Percentiles rank a stretch among this genome's conserved stretches.
Conservation (phyloP, 495 filamentous ascomycete species). For the Penicillium flavigenum region DNA sequence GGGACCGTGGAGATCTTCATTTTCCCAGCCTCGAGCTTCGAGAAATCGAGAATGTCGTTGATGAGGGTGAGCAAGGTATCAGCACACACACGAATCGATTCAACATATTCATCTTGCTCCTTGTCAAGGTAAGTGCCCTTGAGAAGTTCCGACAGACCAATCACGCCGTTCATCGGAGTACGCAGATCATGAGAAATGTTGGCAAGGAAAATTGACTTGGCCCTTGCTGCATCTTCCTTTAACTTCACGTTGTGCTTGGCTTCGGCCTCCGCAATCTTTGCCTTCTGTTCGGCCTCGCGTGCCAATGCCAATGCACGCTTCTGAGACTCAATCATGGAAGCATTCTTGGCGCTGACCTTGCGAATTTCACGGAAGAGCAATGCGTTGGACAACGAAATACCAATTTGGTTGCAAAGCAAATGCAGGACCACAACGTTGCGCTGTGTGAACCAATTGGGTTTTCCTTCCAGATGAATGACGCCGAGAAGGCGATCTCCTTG, state of each 20-base stretch:
- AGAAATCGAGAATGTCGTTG: conserved; percentile 93
- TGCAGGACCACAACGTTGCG: conserved; percentile 82
- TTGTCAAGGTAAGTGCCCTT: conserved; percentile 72
- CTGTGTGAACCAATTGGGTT: conserved; percentile 82
- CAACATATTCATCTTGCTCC: conserved; percentile 88
- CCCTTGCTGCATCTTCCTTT: conserved; percentile 87
- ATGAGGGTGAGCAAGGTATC: conserved; percentile 90
- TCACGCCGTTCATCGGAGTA: conserved; percentile 85
- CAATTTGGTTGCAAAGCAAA: conserved; percentile 84
- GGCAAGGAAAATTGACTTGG: conserved; percentile 88
- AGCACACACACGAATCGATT: conserved; percentile 86
- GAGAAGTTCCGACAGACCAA: conserved; percentile 84
- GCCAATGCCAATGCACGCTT: conserved; percentile 78
- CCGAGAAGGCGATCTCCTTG: conserved; percentile 77
- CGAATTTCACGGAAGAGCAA: conserved; percentile 77
- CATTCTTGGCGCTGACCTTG: conserved; percentile 77
- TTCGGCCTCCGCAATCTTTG: conserved; percentile 76
- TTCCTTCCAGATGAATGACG: conserved; percentile 81
- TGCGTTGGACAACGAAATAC: conserved; percentile 85
- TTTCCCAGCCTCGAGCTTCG: conserved; percentile 90
- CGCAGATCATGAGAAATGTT: conserved; percentile 88
- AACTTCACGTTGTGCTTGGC: conserved; percentile 84
- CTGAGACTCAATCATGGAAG: conserved; percentile 84
- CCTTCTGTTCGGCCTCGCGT: conserved; percentile 76
- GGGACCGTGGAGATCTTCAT: conserved; percentile 90